A percentile compares a stretch with the other conserved stretches of the same genome.
phyloP scores from a whole-genome alignment of 352 stramenopile species.

The Phytophthora pinifolia region DNA sequence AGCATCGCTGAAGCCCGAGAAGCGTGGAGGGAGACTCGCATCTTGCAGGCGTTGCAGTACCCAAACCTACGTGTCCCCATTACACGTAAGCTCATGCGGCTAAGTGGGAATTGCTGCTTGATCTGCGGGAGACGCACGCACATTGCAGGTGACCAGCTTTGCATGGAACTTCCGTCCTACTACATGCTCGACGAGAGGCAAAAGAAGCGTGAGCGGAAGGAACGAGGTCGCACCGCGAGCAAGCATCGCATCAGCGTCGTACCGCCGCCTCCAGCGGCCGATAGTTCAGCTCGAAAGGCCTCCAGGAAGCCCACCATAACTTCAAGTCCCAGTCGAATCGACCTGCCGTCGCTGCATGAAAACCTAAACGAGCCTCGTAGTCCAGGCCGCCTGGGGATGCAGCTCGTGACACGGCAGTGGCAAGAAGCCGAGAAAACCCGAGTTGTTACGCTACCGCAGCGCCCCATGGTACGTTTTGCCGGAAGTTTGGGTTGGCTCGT shows the following conservation, averaged over 20 bases:
- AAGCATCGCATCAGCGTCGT: slow-evolving; percentile 55
- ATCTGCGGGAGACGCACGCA: slow-evolving; percentile 74
- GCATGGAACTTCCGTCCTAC: slow-evolving; percentile 72
- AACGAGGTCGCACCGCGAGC: slow-evolving; percentile 41
- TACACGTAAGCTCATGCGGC: slow-evolving; percentile 82
- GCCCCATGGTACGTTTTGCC: slow-evolving; percentile 28
- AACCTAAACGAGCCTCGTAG: slow-evolving; percentile 13
- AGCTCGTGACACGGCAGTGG: slow-evolving; percentile 59
- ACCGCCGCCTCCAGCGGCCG: slow-evolving; percentile 7
- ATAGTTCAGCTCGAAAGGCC: background rate
- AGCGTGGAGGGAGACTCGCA: slow-evolving; percentile 72
- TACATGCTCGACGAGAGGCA: slow-evolving; percentile 67
- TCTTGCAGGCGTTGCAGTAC: slow-evolving; percentile 70
- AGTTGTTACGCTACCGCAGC: slow-evolving; percentile 31
- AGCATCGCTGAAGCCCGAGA: slow-evolving; percentile 56
- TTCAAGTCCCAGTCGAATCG: slow-evolving; percentile 7
- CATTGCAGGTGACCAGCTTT: slow-evolving; percentile 75
- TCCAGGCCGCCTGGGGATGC: slow-evolving; percentile 39
- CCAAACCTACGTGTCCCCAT: slow-evolving; percentile 71
- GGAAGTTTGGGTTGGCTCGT: background rate
- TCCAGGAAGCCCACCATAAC: slow-evolving; percentile 9
- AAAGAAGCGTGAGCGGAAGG: slow-evolving; percentile 46
- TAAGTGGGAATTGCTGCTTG: slow-evolving; percentile 77
- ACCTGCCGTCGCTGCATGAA: slow-evolving; percentile 32
- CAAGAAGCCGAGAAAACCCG: slow-evolving; percentile 44